Evolutionary conservation across 805 yeast genomes (phyloP), one percentile per base, ranked within the genome.

Genomic region (Komagataella populi): DNA sequence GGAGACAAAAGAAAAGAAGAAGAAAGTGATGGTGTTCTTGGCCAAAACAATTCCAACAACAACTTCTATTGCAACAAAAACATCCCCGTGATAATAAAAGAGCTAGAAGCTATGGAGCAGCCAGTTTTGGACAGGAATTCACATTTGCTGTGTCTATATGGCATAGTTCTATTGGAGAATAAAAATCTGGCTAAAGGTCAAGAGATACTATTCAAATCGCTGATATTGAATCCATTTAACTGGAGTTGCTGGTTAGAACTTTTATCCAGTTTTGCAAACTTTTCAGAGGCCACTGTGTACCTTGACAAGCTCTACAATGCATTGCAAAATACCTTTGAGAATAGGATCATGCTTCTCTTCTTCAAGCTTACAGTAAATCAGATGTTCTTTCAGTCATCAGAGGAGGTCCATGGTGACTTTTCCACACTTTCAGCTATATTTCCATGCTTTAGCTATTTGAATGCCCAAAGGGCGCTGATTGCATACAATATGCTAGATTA

Each of bases 181-280:
- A 80, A 81, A 49, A 80, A 83, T 55, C 66, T 67, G n/a, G 56
- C 68, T 1, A 63, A 69, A 43, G 96, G 97, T 0, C 80, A 83
- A 52, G 70, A 74, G 22, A 69, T 70, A 47, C 72, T 90, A 36
- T 70, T 80, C 30, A 72, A 72, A 48, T 83, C 96, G 1, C 61
- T 91, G 12, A 69, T 74, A 22, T 49, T 73, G 24, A 88, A 83
- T 58, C 96, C 97, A 0, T 85, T 74, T 63, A 91, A 91, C 63
- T 93, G 99, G 99, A 78, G 90, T 51, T 84, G 93, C 53, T 93
- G 97, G 97, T 73, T 76, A 52, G 97, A 91, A 61, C 70, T 93
- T 45, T 68, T 80, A 10, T 69, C 78, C 3, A 79, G 87, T 50
- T 66, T 87, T 24, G 65, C 77, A 6, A 74, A 79, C 30, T 72